These are phyloP conservation scores for Xylaria sp. DNA, from an alignment of 2,329 filamentous ascomycete genomes.

Conservation along the genomic window DNA sequence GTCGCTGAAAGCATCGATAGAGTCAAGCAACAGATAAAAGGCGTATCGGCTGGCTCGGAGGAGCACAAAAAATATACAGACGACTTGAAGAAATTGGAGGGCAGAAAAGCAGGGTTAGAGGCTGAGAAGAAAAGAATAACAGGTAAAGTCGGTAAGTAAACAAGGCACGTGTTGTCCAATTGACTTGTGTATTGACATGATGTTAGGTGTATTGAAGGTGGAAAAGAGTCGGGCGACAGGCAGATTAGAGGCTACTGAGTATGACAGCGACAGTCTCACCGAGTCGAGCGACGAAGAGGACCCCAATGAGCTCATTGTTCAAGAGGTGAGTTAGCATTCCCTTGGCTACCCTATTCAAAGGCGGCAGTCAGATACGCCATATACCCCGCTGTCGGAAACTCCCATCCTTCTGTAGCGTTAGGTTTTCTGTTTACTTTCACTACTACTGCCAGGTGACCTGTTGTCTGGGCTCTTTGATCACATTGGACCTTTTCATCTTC, in stretches of 20 bases:
- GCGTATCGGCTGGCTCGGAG: slow-evolving; percentile 3
- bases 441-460: neutral
- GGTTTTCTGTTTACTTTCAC: neutral
- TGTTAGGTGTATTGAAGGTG: slow-evolving; percentile 14
- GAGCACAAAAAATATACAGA: slow-evolving; percentile 14
- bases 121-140: slow-evolving; percentile 21
- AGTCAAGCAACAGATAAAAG: slow-evolving; percentile 8
- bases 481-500: neutral
- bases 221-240: slow-evolving; percentile 10
- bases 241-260: slow-evolving; percentile 19
- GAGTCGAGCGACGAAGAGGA: slow-evolving; percentile 30
- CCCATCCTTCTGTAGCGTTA: neutral
- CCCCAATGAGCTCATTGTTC: slow-evolving; percentile 17
- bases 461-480: no score
- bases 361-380: neutral
- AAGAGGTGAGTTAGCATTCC: slow-evolving; percentile 15
- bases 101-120: slow-evolving; percentile 14
- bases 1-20: slow-evolving; percentile 9
- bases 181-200: slow-evolving; percentile 11
- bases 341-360: neutral
- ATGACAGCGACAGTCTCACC: slow-evolving; percentile 20
- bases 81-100: slow-evolving; percentile 19
- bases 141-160: slow-evolving; percentile 20
- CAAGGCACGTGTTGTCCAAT: neutral
- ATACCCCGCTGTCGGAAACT: neutral